Evolutionary conservation across 2,329 filamentous ascomycete genomes (phyloP), one percentile per base, ranked within the genome.

Genomic region (Cladophialophora immunda): DNA sequence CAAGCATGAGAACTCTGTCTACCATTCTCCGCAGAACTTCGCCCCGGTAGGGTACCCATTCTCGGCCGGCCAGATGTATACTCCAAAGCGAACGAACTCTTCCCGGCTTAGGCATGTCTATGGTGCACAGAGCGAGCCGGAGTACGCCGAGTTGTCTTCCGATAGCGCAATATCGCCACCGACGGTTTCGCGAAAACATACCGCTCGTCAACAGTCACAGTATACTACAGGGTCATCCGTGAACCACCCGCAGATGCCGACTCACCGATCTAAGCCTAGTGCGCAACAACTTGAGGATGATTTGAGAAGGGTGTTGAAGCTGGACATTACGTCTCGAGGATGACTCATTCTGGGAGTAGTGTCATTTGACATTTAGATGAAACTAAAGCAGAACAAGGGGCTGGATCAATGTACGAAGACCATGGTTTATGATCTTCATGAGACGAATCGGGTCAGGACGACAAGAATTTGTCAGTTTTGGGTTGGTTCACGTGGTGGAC

Each of bases 201-300:
- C 45, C 22, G 25, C 22, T n/a, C 50, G 27, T 50, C 67, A 53
- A 22, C 32, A 41, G 34, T 45, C 57, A 30, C 68, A 67, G 38
- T 66, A 68, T 62, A 56, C 32, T 45, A 36, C 65, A 27, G 64
- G 15, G 36, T 54, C 62, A n/a, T 73, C 63, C 36, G 29, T 68
- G 13, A 72, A 68, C 19, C 66, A 67, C 15, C 62, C 62, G 50
- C 65, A 68, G 59, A 59, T 60, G 54, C 67, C 67, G 38, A 73
- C 67, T 74, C 36, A 71, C 71, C 53, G 71, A 73, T 57, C 71
- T 64, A 71, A 76, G 29, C 55, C 76, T 29, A 81, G 81, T 66
- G 80, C 79, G 4, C 80, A 80, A 70, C 76, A 79, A 61, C 81
- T 83, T 72, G 82, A 83, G 70, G 81, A 83, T 73, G 81, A 83